Evolutionary conservation across 1,284 basidiomycete species (phyloP).

Genomic region (Sanghuangporus sanghuang): DNA sequence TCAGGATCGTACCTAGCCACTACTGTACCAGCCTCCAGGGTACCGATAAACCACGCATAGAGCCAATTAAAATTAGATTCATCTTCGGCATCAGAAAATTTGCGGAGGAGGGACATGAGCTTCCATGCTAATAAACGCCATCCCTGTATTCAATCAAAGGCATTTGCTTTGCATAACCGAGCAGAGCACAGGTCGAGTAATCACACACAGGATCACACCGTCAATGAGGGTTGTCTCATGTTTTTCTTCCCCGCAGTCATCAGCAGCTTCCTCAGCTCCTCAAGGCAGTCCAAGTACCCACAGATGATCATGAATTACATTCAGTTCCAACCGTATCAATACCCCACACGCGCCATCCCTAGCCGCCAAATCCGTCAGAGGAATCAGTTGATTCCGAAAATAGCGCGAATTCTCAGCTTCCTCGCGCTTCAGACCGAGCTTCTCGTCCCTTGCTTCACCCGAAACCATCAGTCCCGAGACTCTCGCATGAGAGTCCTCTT

Average conservation of each 20-base stretch:
- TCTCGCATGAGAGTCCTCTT: background rate
- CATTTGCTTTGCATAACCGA: background rate
- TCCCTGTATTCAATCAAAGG: background rate
- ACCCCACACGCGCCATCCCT: background rate
- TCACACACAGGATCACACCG: background rate
- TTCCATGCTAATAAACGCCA: background rate
- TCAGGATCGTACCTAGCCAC: background rate
- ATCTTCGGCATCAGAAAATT: background rate
- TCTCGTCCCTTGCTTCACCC: background rate
- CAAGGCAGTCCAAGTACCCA: background rate
- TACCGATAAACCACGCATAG: background rate
- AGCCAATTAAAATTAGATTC: background rate
- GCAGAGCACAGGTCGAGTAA: background rate
- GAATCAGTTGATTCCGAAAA: conserved; percentile 1
- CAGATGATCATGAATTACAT: background rate
- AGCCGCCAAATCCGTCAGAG: conserved; percentile 4
- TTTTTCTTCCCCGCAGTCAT: background rate
- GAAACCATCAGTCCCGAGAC: background rate
- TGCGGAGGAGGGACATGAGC: background rate
- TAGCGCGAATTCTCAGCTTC: conserved; percentile 4
- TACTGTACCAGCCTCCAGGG: background rate
- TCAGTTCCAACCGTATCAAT: background rate
- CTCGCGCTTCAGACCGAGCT: background rate
- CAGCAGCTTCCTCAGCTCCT: background rate
- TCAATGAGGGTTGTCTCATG: background rate